Evolutionary conservation across 2,329 filamentous ascomycete species (phyloP).

Genomic region (Ilyonectria sp.): DNA sequence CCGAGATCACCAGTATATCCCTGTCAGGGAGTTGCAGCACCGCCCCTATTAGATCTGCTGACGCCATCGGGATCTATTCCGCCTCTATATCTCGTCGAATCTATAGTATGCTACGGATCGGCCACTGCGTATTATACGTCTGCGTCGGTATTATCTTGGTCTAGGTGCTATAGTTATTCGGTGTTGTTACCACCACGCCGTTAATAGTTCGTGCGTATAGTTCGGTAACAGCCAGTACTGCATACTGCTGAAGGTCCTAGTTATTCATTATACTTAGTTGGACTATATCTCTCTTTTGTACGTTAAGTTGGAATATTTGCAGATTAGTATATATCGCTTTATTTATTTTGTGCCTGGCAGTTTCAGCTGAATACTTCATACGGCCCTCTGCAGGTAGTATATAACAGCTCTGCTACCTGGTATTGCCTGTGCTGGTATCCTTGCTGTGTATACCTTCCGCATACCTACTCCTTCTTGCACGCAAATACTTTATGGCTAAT

Average conservation of each 20-base stretch:
- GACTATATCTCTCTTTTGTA: slow-evolving; percentile 21
- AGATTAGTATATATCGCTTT: neutral
- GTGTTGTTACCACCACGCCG: slow-evolving; percentile 12
- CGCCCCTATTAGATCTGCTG: neutral
- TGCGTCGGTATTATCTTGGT: slow-evolving; percentile 20
- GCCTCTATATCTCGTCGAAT: slow-evolving; percentile 2
- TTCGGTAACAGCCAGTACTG: slow-evolving; percentile 21
- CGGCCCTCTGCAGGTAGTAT: neutral
- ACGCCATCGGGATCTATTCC: slow-evolving; percentile 2
- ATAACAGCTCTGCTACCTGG: slow-evolving; percentile 1
- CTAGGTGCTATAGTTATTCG: slow-evolving; percentile 10
- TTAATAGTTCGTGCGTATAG: slow-evolving; percentile 23
- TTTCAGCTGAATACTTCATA: slow-evolving; percentile 1
- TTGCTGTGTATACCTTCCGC: neutral
- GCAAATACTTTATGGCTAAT: neutral
- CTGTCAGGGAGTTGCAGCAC: neutral
- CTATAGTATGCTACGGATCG: slow-evolving; percentile 4
- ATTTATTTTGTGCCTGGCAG: neutral
- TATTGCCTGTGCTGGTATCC: slow-evolving; percentile 4
- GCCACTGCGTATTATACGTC: slow-evolving; percentile 8
- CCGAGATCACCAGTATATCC: neutral
- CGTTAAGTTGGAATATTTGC: slow-evolving; percentile 26
- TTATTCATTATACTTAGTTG: slow-evolving; percentile 31
- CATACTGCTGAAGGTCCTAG: slow-evolving; percentile 15
- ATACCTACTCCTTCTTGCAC: neutral